Conservation (phyloP, 257 asterid genomes). For the Solanum virginianum region DNA sequence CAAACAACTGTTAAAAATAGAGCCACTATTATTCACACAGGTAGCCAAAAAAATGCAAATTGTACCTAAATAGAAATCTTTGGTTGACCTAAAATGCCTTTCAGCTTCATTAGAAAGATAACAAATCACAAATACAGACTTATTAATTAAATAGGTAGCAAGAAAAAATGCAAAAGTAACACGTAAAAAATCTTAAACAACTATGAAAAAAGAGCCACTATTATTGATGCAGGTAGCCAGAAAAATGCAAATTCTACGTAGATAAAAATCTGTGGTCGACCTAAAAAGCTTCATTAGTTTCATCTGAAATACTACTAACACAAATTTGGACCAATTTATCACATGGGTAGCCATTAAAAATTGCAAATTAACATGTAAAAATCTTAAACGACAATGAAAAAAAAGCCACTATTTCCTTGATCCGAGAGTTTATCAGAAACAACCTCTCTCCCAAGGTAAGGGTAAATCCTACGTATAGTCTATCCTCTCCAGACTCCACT, state of each 20-base stretch:
- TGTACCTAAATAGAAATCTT: neutral
- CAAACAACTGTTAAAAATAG: neutral
- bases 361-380: neutral
- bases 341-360: neutral
- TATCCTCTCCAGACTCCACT: no score
- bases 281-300: neutral
- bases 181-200: neutral
- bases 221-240: neutral
- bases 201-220: neutral
- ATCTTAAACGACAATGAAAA: neutral
- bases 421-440: no score
- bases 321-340: neutral
- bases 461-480: no score
- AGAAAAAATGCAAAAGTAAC: neutral
- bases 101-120: neutral
- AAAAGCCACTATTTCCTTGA: no score
- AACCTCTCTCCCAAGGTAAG: no score
- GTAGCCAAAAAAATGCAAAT: neutral
- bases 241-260: neutral
- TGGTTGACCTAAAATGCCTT: neutral
- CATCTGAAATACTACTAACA: neutral
- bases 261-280: neutral
- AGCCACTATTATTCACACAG: neutral
- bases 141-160: neutral
- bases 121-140: neutral